Percentiles rank a stretch among this genome's conserved stretches.
Evolutionary conservation across 2,329 filamentous ascomycete species (phyloP).

Genomic region (Xylariales sp.): DNA sequence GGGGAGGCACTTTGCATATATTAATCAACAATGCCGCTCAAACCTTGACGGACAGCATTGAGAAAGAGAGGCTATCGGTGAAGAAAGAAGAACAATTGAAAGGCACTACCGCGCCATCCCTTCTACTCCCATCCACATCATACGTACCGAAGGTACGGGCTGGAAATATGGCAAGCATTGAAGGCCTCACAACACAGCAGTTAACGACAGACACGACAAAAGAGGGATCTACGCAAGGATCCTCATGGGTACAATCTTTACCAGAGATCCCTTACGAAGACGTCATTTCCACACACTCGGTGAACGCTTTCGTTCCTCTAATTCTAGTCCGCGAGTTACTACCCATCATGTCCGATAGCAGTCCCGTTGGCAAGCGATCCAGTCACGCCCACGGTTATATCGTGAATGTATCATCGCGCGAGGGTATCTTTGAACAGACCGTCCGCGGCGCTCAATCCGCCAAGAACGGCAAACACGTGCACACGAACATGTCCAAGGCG

Average conservation of each 20-base stretch:
- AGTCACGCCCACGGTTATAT: conserved; percentile 19
- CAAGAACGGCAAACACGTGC: conserved; percentile 31
- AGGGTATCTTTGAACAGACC: conserved; percentile 26
- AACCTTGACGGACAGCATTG: conserved; percentile 27
- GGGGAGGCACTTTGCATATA: conserved; percentile 30
- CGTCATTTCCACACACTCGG: conserved; percentile 34
- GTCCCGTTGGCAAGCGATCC: neutral
- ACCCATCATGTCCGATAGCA: conserved; percentile 19
- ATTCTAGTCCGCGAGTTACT: conserved; percentile 32
- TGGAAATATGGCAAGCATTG: conserved; percentile 9
- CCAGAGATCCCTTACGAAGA: conserved; percentile 34
- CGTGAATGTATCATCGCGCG: conserved; percentile 32
- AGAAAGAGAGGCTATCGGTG: conserved; percentile 22
- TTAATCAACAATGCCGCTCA: conserved; percentile 33
- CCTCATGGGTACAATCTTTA: conserved; percentile 34
- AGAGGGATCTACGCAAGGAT: neutral
- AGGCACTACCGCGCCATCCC: neutral
- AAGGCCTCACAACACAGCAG: conserved; percentile 11
- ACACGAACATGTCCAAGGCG: conserved; percentile 35
- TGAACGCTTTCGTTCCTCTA: conserved; percentile 35
- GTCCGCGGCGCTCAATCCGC: neutral
- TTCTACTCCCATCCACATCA: too few species aligned
- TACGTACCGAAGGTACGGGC: too few species aligned
- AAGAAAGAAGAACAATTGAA: conserved; percentile 13
- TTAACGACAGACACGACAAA: neutral